Conservation (phyloP, 345 rosid species). For the Eucalyptus regnans region DNA sequence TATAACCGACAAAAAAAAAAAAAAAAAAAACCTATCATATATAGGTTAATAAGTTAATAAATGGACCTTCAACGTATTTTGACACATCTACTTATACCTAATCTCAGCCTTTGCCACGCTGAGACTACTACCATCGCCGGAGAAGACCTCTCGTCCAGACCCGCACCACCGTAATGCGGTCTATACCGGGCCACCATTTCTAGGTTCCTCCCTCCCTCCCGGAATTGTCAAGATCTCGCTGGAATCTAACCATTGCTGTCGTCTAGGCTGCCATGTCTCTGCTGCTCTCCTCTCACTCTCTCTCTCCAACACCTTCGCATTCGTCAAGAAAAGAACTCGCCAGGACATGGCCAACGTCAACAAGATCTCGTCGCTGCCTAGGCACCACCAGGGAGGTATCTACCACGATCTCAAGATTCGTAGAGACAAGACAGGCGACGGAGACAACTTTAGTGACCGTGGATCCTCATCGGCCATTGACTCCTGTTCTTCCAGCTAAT, state of each 20-base stretch:
- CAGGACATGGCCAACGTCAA: not conserved
- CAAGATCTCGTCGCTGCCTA: not conserved
- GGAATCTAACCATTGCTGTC: not conserved
- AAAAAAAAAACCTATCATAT: not conserved
- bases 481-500: not conserved
- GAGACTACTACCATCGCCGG: not conserved
- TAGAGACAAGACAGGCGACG: not conserved
- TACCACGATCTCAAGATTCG: not conserved
- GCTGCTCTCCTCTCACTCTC: not conserved
- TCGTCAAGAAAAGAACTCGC: not conserved
- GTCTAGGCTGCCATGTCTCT: not conserved
- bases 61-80: too few species aligned
- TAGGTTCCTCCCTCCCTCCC: not conserved
- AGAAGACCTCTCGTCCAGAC: not conserved
- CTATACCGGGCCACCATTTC: not conserved
- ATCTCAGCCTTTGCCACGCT: not conserved
- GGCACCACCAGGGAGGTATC: not conserved
- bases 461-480: not conserved
- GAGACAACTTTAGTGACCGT: not conserved
- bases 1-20: too few species aligned
- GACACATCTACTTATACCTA: too few species aligned
- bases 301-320: not conserved
- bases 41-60: too few species aligned
- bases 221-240: not conserved
- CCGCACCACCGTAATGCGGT: not conserved